These are phyloP conservation scores for Candida boidinii DNA, from an alignment of 805 yeast genomes.

Conservation along the genomic window DNA sequence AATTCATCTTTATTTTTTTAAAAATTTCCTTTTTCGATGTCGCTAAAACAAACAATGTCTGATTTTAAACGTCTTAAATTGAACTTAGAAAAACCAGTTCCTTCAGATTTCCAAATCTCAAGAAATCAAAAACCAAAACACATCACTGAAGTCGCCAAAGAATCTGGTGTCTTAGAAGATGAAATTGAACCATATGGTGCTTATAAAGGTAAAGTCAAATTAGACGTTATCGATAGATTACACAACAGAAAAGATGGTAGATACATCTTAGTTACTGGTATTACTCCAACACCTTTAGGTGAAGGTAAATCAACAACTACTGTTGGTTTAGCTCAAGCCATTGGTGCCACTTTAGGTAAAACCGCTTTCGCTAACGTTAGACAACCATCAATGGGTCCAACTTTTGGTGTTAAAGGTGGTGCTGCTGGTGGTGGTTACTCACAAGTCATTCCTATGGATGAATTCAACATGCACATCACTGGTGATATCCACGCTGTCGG, in stretches of 20 bases:
- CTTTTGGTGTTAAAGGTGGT: conserved; percentile 98
- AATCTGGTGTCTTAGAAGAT: conserved; percentile 65
- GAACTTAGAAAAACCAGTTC: conserved; percentile 54
- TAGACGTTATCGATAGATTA: conserved; percentile 64
- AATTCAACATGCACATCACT: conserved; percentile 93
- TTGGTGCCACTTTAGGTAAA: conserved; percentile 81
- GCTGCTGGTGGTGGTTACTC: conserved; percentile 99
- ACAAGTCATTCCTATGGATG: conserved; percentile 98
- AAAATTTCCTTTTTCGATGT: background rate
- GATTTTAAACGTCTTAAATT: conserved; percentile 29
- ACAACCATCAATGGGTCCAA: conserved; percentile 98
- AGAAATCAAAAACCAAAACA: conserved; percentile 84
- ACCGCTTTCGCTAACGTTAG: conserved; percentile 90
- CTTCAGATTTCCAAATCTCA: conserved; percentile 85
- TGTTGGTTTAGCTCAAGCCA: conserved; percentile 92
- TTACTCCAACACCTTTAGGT: conserved; percentile 96
- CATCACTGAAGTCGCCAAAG: conserved; percentile 65
- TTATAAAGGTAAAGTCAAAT: conserved; percentile 80
- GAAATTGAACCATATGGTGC: conserved; percentile 89
- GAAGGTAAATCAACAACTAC: conserved; percentile 98
- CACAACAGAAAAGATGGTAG: conserved; percentile 61
- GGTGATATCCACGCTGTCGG: conserved; percentile 97
- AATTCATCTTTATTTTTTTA: no score
- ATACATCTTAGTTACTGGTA: conserved; percentile 90
- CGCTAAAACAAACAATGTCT: conserved; percentile 14